These are phyloP conservation scores for Potentilla sterilis DNA, from an alignment of 306 rosid species.

Conservation along the genomic window DNA sequence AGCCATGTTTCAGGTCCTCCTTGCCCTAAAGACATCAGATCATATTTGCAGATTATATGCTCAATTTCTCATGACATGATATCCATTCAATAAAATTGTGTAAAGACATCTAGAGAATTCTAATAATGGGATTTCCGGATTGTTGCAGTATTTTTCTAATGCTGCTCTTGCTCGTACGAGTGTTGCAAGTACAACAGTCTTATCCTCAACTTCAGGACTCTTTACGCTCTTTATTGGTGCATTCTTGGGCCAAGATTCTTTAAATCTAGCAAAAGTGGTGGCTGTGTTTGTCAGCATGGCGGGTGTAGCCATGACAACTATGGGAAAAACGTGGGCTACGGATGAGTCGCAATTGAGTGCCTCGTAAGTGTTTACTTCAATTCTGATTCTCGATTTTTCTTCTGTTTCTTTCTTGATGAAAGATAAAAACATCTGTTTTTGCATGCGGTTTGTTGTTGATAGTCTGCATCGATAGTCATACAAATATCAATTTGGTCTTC, in stretches of 20 bases:
- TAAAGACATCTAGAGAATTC: conserved; percentile 15
- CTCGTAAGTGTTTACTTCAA: conserved; percentile 47
- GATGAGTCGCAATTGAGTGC: conserved; percentile 54
- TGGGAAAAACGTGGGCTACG: conserved; percentile 95
- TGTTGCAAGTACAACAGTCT: conserved; percentile 95
- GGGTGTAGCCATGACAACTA: conserved; percentile 90
- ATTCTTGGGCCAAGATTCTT: conserved; percentile 78
- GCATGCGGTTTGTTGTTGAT: neutral
- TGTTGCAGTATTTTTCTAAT: conserved; percentile 90
- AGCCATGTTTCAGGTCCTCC: neutral
- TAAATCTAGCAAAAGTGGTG: conserved; percentile 72
- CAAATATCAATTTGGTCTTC: conserved; percentile 32
- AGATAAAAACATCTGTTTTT: neutral
- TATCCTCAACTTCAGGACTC: conserved; percentile 97
- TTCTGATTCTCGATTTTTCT: conserved; percentile 12
- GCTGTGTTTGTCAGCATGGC: conserved; percentile 96
- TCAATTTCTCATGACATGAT: neutral
- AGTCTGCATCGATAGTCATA: neutral
- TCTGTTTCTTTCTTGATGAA: conserved; percentile 5
- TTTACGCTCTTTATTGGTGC: conserved; percentile 94
- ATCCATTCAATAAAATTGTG: neutral
- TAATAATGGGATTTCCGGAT: neutral
- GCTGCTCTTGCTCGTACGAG: conserved; percentile 98
- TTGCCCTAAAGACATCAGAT: neutral
- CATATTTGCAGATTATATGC: neutral